These are phyloP conservation scores for Hawksworthiomyces lignivorus DNA, from an alignment of 2,329 filamentous ascomycete species.

Conservation along the genomic window DNA sequence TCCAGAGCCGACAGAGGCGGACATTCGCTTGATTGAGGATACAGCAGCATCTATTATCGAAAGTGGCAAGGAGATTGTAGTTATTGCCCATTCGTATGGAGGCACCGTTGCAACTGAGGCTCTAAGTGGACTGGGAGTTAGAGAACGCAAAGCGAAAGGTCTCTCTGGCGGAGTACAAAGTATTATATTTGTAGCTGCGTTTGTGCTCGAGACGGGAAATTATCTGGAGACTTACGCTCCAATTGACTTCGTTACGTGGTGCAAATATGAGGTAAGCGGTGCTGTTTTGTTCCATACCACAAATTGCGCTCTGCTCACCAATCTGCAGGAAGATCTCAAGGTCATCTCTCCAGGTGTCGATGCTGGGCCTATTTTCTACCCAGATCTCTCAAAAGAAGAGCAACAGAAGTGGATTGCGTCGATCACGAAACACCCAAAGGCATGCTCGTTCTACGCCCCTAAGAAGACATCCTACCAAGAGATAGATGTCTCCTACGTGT, in stretches of 20 bases:
- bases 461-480: neutral
- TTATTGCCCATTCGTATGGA: conserved; percentile 21
- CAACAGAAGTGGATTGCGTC: neutral
- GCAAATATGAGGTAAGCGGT: neutral
- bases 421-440: neutral
- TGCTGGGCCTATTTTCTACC: neutral
- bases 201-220: neutral
- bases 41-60: neutral
- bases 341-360: neutral
- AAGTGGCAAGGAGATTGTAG: conserved; percentile 7
- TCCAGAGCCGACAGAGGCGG: neutral
- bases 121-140: conserved; percentile 14
- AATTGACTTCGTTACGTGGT: neutral
- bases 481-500: neutral
- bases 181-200: neutral
- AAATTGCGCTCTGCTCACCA: neutral
- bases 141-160: neutral
- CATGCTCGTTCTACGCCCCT: neutral
- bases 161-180: neutral
- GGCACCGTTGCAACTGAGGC: conserved; percentile 23
- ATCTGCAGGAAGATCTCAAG: neutral
- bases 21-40: neutral
- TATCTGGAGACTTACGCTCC: neutral
- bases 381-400: neutral
- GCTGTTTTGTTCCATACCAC: neutral